Evolutionary conservation across 345 rosid genomes (phyloP), one percentile per base, ranked within the genome.

Genomic region (Brassica juncea): DNA sequence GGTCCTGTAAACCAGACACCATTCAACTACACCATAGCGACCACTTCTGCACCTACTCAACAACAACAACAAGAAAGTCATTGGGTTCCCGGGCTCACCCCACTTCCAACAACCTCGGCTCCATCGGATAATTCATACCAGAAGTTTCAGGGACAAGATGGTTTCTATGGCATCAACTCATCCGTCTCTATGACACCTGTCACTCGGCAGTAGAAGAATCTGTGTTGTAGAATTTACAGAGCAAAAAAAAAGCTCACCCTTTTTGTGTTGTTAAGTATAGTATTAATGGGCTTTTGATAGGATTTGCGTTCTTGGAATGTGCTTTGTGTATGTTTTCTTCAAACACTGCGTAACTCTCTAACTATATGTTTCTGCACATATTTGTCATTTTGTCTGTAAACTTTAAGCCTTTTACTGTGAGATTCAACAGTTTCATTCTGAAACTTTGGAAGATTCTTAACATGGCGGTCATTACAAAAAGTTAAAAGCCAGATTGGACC

Each of bases 111-210:
- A 77, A 74, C 89, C 59, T 63, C 88, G 6, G 86, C 89, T 0
- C 80, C 90, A 7, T 76, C 86, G 0, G 77, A 87, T 1, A 86
- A 75, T 87, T 79, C 92, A 34, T 89, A 85, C 83, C 94, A 87
- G 76, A 85, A 76, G 64, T 89, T 82, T 79, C 92, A 87, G 32
- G 89, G 93, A 44, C 86, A 92, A 32, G 97, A 92, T 44, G 91
- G 95, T 39, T 82, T 90, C 72, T 89, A 91, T 72, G 83, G 80
- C 80, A 91, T 87, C 70, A 85, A 84, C n/a, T 61, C 94, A 23
- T 84, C 94, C 3, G 64, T 88, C 80, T 88, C 92, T 6, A 81
- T 82, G 71, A 88, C 84, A 7, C 97, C 97, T 8, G 77, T 92
- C 67, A 83, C 92, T 54, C 85, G 93, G 57, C 95, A 91, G 58